Base-by-base conservation (phyloP, 306 rosid genomes). In the Carpinus fangiana region DNA sequence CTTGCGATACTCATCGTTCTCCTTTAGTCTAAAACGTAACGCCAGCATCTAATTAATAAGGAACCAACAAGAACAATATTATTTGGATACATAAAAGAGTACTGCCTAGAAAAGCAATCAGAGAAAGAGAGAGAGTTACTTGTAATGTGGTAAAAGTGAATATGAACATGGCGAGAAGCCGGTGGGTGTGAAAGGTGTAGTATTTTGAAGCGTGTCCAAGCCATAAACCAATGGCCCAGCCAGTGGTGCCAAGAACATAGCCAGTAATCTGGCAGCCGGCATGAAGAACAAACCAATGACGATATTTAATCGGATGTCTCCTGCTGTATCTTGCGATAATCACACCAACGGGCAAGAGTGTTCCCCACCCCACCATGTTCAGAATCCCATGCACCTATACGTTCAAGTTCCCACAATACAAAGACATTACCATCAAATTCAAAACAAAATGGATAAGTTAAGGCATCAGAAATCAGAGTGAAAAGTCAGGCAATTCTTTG, bases 351-450 rank as follows among this genome's bases (percentile, higher is more conserved):
- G 97, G 98, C 77, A 94, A 73, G 2, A 92, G 3, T 4, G 82
- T 79, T 65, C 98, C 98, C 97, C 97, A 92, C 20, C 98, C 98
- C 3, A 87, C 76, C 0, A 92, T 92, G 86, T 88, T 94, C 53
- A 94, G 80, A 64, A 85, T 79, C 80, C 98, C 98, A 75, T 94
- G 98, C 73, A 88, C 86, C 97, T 94, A 38, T 54, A 56, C 34
- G 2, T 41, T 41, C 8, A 5, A 41, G 17, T 54, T 45, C 38
- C 14, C 13, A 56, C 12, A 41, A 13, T 38, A 36, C 16, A 5
- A 73, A 36, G 9, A 5, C 4, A 16, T n/a, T 70, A 21, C 34
- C 65, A 23, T 9, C 52, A 48, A 48, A 38, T 38, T 5, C 6
- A 11, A 48, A 48, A 48, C 52, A 48, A 48, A 9, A 38, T 38